Conservation (phyloP, 805 yeast genomes). For the Komagataella pastoris region DNA sequence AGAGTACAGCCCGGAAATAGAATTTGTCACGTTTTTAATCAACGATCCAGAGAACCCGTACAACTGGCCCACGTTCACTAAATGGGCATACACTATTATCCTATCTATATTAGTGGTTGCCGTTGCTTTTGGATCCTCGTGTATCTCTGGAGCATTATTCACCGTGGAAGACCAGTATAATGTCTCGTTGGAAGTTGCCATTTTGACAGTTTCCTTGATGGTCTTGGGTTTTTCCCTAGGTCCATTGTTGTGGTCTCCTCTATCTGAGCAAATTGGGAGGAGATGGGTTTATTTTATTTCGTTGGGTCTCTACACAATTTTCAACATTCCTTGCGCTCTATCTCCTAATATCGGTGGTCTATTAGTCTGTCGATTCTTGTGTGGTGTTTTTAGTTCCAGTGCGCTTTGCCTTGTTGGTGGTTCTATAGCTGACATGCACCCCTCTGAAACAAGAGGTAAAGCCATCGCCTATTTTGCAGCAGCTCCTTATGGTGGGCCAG, state of each 20-base stretch:
- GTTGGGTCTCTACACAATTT: constrained; percentile 57
- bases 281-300: constrained; percentile 73
- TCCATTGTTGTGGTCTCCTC: constrained; percentile 82
- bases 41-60: constrained; percentile 86
- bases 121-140: constrained; percentile 90
- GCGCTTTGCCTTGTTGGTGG: constrained; percentile 86
- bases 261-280: constrained; percentile 78
- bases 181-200: constrained; percentile 70
- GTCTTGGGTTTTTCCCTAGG: constrained; percentile 83
- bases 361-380: constrained; percentile 69
- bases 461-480: constrained; percentile 88
- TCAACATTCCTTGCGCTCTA: constrained; percentile 80
- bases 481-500: constrained; percentile 91
- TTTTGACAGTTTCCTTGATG: constrained; percentile 72
- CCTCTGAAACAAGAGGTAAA: constrained; percentile 67
- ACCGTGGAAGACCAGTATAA: constrained; percentile 50
- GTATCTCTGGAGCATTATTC: constrained; percentile 77
- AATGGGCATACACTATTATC: constrained; percentile 57
- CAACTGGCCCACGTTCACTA: constrained; percentile 51
- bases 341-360: constrained; percentile 75
- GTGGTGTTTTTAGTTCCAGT: constrained; percentile 79
- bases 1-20: constrained; percentile 51
- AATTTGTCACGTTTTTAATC: constrained; percentile 70
- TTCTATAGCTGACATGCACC: constrained; percentile 80
- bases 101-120: constrained; percentile 66